Evolutionary conservation across 225 moss, liverwort and hornwort genomes (phyloP), one percentile per base, ranked within the genome.

Genomic region (Climacium dendroides): DNA sequence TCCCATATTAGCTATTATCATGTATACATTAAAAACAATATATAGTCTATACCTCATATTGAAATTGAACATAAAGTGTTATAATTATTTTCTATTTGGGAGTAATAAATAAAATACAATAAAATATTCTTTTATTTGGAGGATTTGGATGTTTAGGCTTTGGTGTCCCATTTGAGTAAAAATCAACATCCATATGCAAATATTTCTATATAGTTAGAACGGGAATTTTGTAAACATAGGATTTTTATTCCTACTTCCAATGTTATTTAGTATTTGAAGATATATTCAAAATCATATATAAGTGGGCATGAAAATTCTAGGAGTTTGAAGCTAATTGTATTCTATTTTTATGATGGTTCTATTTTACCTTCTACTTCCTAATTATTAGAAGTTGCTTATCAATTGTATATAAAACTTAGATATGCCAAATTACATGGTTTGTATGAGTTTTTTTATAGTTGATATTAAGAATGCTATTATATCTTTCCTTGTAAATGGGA

Each of bases 31-130:
- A 18, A 19, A 18, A 47, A 10, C 29, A 1, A 29, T 17, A 48
- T 7, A 32, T 13, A 7, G 4, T 50, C 0, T 71, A 1, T 0
- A 2, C 12, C 3, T 9, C 2, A 0, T 17, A 74, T 12, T 50
- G 13, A 19, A 47, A 32, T 32, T 19, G 3, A 19, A 19, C 18
- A 12, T 12, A 1, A 48, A 6, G 2, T 47, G 4, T 6, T 10
- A 28, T 28, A 26, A 17, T 3, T 29, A 29, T 45, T 72, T 73
- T 28, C 7, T 17, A 8, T 2, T 41, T 1, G 2, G 0, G 4
- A 2, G 0, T 11, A 48, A 7, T 11, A 8, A 48, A 28, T 25
- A 14, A 24, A 41, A 24, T 12, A 6, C 8, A 45, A 23, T 22
- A 13, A 13, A 3, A 7, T 1, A 13, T 23, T 0, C 25, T 35